Conservation (phyloP, 73 alveolate genomes). For the Symbiodinium pilosum region DNA sequence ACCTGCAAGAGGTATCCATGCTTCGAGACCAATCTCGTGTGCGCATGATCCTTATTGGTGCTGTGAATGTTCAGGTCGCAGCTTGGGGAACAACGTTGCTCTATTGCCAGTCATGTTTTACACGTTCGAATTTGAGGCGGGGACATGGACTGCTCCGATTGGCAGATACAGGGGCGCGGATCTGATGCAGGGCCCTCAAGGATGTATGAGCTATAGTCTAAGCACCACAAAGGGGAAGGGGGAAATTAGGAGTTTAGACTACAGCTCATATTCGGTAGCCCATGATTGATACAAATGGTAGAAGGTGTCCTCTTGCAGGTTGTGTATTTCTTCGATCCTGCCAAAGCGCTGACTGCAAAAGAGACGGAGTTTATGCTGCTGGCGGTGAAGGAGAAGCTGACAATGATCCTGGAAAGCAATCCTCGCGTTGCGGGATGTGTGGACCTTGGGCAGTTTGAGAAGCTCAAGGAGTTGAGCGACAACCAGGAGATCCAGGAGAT, state of each 20-base stretch:
- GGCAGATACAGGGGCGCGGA: slow-evolving; percentile 16
- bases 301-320: slow-evolving; percentile 12
- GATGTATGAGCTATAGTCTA: too few relatives aligned
- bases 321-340: slow-evolving; percentile 81
- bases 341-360: slow-evolving; percentile 29
- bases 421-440: slow-evolving; percentile 50
- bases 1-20: slow-evolving; percentile 50
- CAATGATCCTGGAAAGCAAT: slow-evolving; percentile 66
- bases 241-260: too few relatives aligned
- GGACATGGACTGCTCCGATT: slow-evolving; percentile 35
- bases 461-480: slow-evolving; percentile 71
- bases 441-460: slow-evolving; percentile 81
- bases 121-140: slow-evolving; percentile 24
- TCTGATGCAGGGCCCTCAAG: slow-evolving; percentile 3
- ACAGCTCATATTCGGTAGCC: neutral
- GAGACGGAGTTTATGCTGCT: slow-evolving; percentile 51
- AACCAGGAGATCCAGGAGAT: slow-evolving; percentile 41
- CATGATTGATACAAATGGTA: neutral
- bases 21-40: slow-evolving; percentile 70
- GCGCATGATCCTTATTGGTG: neutral
- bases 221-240: too few relatives aligned
- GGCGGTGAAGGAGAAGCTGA: slow-evolving; percentile 84
- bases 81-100: neutral
- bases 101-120: neutral
- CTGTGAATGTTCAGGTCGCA: neutral